phyloP scores from a whole-genome alignment of 2,329 filamentous ascomycete species.

The Emericellopsis atlantica region DNA sequence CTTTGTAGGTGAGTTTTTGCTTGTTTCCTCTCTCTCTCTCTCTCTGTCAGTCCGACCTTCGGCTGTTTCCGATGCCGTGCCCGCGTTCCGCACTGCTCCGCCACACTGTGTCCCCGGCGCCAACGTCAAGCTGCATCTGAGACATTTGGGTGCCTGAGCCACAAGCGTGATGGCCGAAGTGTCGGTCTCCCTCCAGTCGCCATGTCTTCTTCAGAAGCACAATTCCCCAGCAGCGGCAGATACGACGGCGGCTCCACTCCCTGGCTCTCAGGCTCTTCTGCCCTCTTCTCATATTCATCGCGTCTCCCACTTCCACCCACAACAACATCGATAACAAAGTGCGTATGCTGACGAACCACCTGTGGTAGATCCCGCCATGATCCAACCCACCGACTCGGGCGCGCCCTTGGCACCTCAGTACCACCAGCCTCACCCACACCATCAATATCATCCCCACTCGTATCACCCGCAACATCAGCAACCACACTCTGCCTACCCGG shows the following conservation, averaged over 20 bases:
- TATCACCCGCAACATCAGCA: conserved; percentile 32
- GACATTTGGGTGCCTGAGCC: too few species aligned
- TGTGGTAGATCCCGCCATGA: conserved; percentile 39
- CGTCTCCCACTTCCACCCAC: neutral
- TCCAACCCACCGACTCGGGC: conserved; percentile 40
- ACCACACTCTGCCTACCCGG: conserved; percentile 40
- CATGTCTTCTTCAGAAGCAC: too few species aligned
- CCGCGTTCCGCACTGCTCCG: neutral
- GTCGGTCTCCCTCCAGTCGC: too few species aligned
- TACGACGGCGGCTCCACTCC: too few species aligned
- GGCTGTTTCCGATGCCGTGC: neutral
- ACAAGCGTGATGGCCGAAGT: too few species aligned
- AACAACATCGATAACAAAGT: neutral
- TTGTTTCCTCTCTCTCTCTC: neutral
- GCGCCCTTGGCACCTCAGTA: conserved; percentile 30
- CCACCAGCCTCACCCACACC: conserved; percentile 36
- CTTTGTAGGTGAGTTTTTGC: conserved; percentile 43
- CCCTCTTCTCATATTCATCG: too few species aligned
- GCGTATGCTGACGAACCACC: neutral
- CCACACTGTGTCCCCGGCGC: neutral
- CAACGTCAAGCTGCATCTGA: too few species aligned
- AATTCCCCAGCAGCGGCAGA: too few species aligned
- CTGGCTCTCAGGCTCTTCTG: too few species aligned
- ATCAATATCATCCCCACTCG: conserved; percentile 25
- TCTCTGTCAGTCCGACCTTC: neutral